Evolutionary conservation across 148 eudicot species (phyloP).

Genomic region (Chenopodium suecicum): DNA sequence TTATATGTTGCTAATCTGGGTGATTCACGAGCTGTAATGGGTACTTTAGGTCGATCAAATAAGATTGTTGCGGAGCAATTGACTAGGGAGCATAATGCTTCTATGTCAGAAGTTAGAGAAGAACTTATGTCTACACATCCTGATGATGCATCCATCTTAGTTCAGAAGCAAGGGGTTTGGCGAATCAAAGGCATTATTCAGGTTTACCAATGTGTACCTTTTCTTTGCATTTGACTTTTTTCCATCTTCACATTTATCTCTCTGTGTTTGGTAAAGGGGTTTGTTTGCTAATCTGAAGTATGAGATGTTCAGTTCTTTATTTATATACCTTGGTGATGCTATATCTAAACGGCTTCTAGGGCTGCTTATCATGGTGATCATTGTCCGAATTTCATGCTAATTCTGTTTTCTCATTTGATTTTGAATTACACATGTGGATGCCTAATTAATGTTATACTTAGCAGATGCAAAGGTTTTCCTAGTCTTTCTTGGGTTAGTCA

Average conservation of each 20-base stretch:
- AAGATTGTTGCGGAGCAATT: slow-evolving; percentile 60
- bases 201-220: slow-evolving; percentile 36
- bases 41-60: slow-evolving; percentile 30
- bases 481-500: background rate
- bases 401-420: background rate
- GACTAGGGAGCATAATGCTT: slow-evolving; percentile 75
- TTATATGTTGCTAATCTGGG: slow-evolving; percentile 75
- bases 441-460: background rate
- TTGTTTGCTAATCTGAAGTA: background rate
- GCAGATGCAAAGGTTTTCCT: background rate
- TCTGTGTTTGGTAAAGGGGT: background rate
- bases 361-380: background rate
- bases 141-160: slow-evolving; percentile 60
- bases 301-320: background rate
- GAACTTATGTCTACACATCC: slow-evolving; percentile 56
- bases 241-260: background rate
- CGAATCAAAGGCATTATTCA: slow-evolving; percentile 82
- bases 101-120: slow-evolving; percentile 49
- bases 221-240: background rate
- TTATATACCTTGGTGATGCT: no score
- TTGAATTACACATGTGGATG: background rate
- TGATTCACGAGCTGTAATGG: slow-evolving; percentile 81
- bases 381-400: background rate
- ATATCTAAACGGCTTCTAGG: background rate
- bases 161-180: slow-evolving; percentile 58